Percentiles rank a stretch among this genome's conserved stretches.
Evolutionary conservation across 2,329 filamentous ascomycete genomes (phyloP).

Genomic region (Pestalotiopsis sp.): DNA sequence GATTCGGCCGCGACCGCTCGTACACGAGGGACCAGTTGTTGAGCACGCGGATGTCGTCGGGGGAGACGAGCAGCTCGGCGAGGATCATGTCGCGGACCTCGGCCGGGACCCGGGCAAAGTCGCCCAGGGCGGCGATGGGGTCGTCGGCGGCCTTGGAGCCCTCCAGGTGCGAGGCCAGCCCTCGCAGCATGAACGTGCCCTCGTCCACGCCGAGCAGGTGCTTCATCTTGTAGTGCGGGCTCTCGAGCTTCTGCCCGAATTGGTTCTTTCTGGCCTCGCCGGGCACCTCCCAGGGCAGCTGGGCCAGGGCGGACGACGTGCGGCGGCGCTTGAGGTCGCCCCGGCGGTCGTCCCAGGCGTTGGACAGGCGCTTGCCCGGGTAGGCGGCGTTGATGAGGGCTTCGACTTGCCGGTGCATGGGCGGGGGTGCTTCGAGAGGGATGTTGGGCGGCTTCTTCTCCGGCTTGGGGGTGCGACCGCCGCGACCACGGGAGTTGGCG

Average conservation of each 20-base stretch:
- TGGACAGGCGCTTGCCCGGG: slow-evolving; percentile 4
- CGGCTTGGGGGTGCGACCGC: background rate
- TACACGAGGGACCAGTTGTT: slow-evolving; percentile 34
- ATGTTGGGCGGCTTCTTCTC: background rate
- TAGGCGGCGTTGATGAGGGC: slow-evolving; percentile 10
- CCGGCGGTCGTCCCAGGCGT: slow-evolving; percentile 12
- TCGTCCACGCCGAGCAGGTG: background rate
- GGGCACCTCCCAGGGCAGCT: slow-evolving; percentile 1
- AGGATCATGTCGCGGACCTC: slow-evolving; percentile 38
- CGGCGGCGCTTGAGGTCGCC: slow-evolving; percentile 11
- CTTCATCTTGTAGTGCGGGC: background rate
- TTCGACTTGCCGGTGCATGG: background rate
- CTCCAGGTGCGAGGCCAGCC: background rate
- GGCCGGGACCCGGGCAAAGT: slow-evolving; percentile 21
- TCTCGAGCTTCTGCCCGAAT: background rate
- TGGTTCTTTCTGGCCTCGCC: background rate
- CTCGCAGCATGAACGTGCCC: background rate
- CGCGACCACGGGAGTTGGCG: background rate
- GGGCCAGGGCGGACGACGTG: background rate
- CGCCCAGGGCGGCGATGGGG: slow-evolving; percentile 16
- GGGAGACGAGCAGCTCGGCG: slow-evolving; percentile 30
- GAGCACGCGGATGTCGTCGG: slow-evolving; percentile 33
- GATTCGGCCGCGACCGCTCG: slow-evolving; percentile 25
- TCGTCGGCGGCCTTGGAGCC: background rate
- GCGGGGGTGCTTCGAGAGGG: background rate